Conservation (phyloP, 164 flowering plant genomes). For the Chimonanthus salicifolius region DNA sequence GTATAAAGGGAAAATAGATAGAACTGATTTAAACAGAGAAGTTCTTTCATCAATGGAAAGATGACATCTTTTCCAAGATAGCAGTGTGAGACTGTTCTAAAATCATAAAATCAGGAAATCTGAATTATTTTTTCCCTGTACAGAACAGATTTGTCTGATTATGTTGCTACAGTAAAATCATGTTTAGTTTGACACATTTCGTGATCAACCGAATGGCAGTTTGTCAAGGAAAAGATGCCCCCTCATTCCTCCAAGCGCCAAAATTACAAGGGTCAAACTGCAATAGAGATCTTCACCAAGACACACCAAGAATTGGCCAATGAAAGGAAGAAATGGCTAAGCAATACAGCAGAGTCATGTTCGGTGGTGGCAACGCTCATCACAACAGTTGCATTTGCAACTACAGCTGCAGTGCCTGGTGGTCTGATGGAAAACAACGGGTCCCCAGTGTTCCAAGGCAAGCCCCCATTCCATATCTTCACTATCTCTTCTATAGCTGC, state of each 20-base stretch:
- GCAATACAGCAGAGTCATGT: background rate
- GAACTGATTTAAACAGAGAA: no score
- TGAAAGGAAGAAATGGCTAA: background rate
- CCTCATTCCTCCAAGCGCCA: background rate
- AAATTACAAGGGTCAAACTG: background rate
- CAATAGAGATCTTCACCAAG: background rate
- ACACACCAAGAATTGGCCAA: background rate
- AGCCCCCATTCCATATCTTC: background rate
- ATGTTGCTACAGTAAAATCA: background rate
- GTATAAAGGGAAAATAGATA: no score
- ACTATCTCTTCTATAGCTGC: background rate
- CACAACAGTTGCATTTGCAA: background rate
- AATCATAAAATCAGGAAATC: no score
- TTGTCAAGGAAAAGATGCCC: background rate
- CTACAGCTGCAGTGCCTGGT: background rate
- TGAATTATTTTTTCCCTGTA: background rate
- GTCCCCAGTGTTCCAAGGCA: background rate
- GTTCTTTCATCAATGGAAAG: no score
- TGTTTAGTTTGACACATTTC: background rate
- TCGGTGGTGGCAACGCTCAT: constrained; percentile 3
- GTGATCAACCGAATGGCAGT: background rate
- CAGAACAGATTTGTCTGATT: background rate
- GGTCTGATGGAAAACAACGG: background rate
- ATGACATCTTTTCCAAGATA: no score
- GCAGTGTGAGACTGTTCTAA: no score